These are phyloP conservation scores for Aspergillus latus DNA, from an alignment of 2,329 filamentous ascomycete species.

Conservation along the genomic window DNA sequence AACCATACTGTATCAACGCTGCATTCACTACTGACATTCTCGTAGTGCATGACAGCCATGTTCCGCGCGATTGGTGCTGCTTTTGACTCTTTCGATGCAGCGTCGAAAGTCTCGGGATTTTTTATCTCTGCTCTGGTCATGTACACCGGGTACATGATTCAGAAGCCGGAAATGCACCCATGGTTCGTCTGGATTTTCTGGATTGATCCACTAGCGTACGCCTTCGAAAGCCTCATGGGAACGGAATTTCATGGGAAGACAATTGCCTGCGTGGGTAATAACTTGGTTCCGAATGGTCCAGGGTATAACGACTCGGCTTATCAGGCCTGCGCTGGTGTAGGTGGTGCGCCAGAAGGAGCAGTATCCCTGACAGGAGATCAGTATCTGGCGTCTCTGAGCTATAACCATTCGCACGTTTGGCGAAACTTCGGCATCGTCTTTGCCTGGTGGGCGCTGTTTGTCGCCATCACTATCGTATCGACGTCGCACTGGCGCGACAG, in stretches of 20 bases:
- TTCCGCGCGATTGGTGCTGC: slow-evolving; percentile 56
- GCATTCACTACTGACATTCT: slow-evolving; percentile 44
- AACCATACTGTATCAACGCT: background rate
- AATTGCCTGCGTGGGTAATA: slow-evolving; percentile 32
- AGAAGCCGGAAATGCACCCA: slow-evolving; percentile 47
- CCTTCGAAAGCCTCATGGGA: slow-evolving; percentile 25
- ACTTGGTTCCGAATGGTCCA: slow-evolving; percentile 32
- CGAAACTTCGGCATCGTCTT: slow-evolving; percentile 63
- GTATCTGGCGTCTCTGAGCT: slow-evolving; percentile 58
- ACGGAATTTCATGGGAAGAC: slow-evolving; percentile 30
- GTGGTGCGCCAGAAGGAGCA: slow-evolving; percentile 45
- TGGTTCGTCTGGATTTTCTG: slow-evolving; percentile 48
- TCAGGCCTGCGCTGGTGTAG: slow-evolving; percentile 52
- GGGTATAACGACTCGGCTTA: slow-evolving; percentile 28
- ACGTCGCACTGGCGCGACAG: slow-evolving; percentile 56
- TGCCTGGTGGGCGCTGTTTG: slow-evolving; percentile 61
- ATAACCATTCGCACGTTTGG: slow-evolving; percentile 56
- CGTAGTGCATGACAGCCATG: slow-evolving; percentile 54
- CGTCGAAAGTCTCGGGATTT: slow-evolving; percentile 51
- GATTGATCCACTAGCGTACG: slow-evolving; percentile 35
- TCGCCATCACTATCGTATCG: slow-evolving; percentile 56
- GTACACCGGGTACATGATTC: slow-evolving; percentile 43
- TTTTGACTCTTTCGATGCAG: slow-evolving; percentile 56
- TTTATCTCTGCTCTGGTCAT: slow-evolving; percentile 32
- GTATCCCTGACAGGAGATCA: slow-evolving; percentile 54